phyloP scores from a whole-genome alignment of 163 green algal genomes.

The Volvox carteri region DNA sequence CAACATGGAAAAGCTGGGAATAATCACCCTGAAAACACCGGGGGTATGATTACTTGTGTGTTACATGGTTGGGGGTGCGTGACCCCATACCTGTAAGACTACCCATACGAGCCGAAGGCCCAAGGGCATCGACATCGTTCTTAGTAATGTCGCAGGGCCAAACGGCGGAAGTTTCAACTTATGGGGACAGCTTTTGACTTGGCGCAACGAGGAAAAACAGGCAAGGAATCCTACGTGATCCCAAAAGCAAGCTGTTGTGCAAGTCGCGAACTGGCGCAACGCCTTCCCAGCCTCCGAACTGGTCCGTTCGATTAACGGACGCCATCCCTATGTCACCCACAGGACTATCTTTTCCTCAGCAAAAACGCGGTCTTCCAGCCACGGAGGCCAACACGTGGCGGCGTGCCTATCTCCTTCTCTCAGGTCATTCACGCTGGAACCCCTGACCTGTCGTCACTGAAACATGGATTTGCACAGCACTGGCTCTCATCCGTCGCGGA shows the following conservation, averaged over 20 bases:
- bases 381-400: conserved; percentile 90
- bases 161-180: conserved; percentile 74
- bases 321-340: neutral
- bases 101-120: no score
- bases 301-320: no score
- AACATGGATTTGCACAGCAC: conserved; percentile 95
- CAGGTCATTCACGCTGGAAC: conserved; percentile 87
- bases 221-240: conserved; percentile 25
- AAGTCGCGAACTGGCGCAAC: neutral
- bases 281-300: no score
- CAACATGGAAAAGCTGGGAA: conserved; percentile 15
- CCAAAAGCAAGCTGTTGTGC: neutral
- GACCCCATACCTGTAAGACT: no score
- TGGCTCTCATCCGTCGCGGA: conserved; percentile 69
- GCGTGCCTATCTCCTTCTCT: conserved; percentile 88
- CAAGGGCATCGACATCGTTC: neutral
- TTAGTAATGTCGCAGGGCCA: conserved; percentile 61
- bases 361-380: conserved; percentile 88
- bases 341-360: conserved; percentile 85
- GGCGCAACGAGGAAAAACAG: conserved; percentile 67
- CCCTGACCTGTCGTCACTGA: conserved; percentile 76
- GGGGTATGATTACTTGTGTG: neutral
- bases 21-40: conserved; percentile 6
- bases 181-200: conserved; percentile 84
- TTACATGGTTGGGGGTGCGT: no score